Conservation (phyloP, 2,329 filamentous ascomycete species). For the Pseudopyrenochaeta lycopersici region DNA sequence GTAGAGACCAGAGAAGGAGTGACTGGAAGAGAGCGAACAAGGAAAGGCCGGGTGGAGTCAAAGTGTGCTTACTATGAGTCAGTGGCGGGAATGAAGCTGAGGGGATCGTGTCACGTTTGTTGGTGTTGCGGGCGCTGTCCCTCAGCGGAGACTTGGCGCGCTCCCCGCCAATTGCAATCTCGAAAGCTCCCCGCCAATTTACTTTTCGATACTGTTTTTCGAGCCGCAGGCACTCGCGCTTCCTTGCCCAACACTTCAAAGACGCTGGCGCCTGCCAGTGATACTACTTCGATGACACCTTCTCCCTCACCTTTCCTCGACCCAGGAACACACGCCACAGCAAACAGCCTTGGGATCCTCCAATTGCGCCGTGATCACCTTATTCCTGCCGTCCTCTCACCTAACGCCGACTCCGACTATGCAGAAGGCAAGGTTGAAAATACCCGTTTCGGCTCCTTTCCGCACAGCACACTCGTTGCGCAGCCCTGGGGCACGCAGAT, state of each 20-base stretch:
- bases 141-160: slow-evolving; percentile 31
- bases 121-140: slow-evolving; percentile 23
- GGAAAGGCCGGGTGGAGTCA: slow-evolving; percentile 21
- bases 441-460: slow-evolving; percentile 86
- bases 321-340: slow-evolving; percentile 68
- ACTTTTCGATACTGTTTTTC: slow-evolving; percentile 19
- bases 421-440: slow-evolving; percentile 69
- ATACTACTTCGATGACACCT: slow-evolving; percentile 27
- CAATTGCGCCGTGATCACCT: slow-evolving; percentile 89
- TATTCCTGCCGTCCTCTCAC: slow-evolving; percentile 71
- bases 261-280: neutral
- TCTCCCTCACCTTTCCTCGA: slow-evolving; percentile 79
- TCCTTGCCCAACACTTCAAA: neutral
- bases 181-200: slow-evolving; percentile 35
- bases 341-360: slow-evolving; percentile 78
- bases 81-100: slow-evolving; percentile 16
- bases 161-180: slow-evolving; percentile 33
- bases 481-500: slow-evolving; percentile 93
- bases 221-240: neutral
- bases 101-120: slow-evolving; percentile 33
- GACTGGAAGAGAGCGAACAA: slow-evolving; percentile 17
- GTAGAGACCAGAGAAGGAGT: slow-evolving; percentile 17
- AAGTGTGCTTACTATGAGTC: slow-evolving; percentile 32
- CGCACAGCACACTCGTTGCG: slow-evolving; percentile 65
- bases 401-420: slow-evolving; percentile 51